Conservation (phyloP, 768 basidiomycete genomes). For the Lactifluus hygrophoroides region DNA sequence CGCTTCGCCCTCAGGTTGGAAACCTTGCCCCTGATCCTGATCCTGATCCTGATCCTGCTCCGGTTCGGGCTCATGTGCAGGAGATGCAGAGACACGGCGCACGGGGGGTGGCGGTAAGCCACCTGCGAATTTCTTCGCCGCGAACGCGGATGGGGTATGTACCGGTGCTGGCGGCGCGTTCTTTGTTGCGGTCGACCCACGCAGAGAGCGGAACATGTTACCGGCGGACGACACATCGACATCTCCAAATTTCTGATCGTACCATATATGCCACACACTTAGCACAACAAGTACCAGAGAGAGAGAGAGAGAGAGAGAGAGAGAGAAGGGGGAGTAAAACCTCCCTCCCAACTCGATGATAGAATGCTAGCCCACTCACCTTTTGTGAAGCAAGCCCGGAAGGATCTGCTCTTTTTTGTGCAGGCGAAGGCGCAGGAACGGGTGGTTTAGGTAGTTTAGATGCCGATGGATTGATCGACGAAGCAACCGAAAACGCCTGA, state of each 20-base stretch:
- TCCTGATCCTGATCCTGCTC: slow-evolving; percentile 9
- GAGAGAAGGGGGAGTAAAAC: background rate
- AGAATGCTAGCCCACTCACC: background rate
- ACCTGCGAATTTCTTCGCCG: slow-evolving; percentile 30
- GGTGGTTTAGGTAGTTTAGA: background rate
- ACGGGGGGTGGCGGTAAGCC: slow-evolving; percentile 47
- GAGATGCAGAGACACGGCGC: slow-evolving; percentile 21
- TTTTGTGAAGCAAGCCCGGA: background rate
- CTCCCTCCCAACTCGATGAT: too few species aligned
- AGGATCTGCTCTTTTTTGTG: background rate
- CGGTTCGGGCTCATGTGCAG: background rate
- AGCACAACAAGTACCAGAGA: background rate
- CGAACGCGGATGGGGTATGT: slow-evolving; percentile 33
- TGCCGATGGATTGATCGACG: background rate
- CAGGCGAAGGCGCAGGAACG: background rate
- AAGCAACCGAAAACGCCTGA: slow-evolving; percentile 1
- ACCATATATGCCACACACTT: background rate
- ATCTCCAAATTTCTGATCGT: slow-evolving; percentile 47
- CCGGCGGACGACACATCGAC: slow-evolving; percentile 46
- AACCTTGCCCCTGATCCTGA: slow-evolving; percentile 6
- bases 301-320: background rate
- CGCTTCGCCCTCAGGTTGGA: slow-evolving; percentile 27
- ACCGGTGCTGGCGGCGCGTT: slow-evolving; percentile 31
- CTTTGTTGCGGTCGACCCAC: slow-evolving; percentile 36
- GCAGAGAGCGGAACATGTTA: slow-evolving; percentile 38